Conservation (phyloP, 148 eudicot species). For the Chenopodium suecicum region DNA sequence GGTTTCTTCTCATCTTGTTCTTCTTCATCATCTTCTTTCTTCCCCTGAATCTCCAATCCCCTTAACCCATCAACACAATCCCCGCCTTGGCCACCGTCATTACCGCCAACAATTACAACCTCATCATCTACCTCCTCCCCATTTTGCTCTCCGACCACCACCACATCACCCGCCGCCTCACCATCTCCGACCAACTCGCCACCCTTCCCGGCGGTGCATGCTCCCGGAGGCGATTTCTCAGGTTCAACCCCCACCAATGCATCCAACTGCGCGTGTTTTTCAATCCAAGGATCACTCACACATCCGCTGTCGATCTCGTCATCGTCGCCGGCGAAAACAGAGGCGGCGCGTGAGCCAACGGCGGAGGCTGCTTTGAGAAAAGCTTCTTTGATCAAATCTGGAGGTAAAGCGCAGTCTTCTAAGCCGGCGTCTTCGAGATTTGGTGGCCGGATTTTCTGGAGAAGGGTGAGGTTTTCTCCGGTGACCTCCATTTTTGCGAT, state of each 20-base stretch:
- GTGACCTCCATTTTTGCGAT: conserved; percentile 28
- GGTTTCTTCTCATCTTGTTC: conserved; percentile 34
- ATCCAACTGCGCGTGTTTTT: conserved; percentile 18
- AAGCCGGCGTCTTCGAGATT: conserved; percentile 83
- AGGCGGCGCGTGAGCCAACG: conserved; percentile 47
- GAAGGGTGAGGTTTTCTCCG: conserved; percentile 20
- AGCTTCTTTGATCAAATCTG: conserved; percentile 67
- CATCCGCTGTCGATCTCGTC: conserved; percentile 28
- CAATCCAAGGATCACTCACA: conserved; percentile 34
- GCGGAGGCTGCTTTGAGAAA: conserved; percentile 74
- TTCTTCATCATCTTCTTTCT: conserved; percentile 20
- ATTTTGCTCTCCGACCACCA: conserved; percentile 20
- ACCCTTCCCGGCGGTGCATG: conserved; percentile 41
- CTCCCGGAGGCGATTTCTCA: conserved; percentile 27
- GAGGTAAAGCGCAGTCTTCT: conserved; percentile 84
- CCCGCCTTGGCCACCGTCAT: conserved; percentile 1
- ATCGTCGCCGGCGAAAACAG: conserved; percentile 26
- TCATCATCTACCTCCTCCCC: conserved; percentile 27
- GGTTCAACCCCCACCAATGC: conserved; percentile 31
- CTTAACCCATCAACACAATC: conserved; percentile 46
- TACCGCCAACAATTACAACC: conserved; percentile 30
- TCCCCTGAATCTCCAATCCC: conserved; percentile 47
- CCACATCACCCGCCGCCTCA: conserved; percentile 31
- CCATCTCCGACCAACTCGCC: conserved; percentile 23
- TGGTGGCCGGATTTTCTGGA: conserved; percentile 47